Evolutionary conservation across 768 basidiomycete genomes (phyloP).

Genomic region (Pleurotus citrinopileatus): DNA sequence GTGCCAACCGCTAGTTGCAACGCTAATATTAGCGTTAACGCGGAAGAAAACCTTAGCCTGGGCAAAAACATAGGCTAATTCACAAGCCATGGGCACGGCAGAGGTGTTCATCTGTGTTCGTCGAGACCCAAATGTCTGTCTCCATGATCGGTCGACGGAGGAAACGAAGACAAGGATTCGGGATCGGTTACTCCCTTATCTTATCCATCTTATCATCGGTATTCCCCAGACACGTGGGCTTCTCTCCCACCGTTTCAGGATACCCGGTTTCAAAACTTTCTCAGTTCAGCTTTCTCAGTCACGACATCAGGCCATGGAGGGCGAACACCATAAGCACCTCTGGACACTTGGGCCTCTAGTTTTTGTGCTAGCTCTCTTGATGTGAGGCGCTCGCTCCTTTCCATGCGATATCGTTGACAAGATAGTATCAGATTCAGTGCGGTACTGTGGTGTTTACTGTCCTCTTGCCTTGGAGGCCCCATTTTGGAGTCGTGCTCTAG

Average conservation of each 20-base stretch:
- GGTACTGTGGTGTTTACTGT: slow-evolving; percentile 64
- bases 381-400: slow-evolving; percentile 32
- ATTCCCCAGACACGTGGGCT: neutral
- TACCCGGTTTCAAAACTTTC: neutral
- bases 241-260: neutral
- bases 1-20: too few relatives aligned
- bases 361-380: slow-evolving; percentile 42
- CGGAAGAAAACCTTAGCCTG: too few relatives aligned
- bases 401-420: slow-evolving; percentile 10
- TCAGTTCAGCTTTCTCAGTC: neutral
- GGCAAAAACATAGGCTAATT: neutral
- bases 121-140: neutral
- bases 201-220: slow-evolving; percentile 2
- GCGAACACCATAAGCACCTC: neutral
- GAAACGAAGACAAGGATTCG: slow-evolving; percentile 18
- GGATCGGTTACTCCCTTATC: slow-evolving; percentile 10
- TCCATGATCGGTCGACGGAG: neutral
- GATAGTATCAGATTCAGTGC: slow-evolving; percentile 37
- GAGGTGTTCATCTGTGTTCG: neutral
- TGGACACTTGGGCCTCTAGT: slow-evolving; percentile 37
- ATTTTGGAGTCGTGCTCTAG: slow-evolving; percentile 41
- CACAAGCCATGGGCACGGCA: neutral
- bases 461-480: slow-evolving; percentile 61
- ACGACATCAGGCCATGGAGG: neutral
- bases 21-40: too few relatives aligned